A percentile compares a stretch with the other conserved stretches of the same genome.
These are phyloP conservation scores for Filobasidium wieringae DNA, from an alignment of 768 basidiomycete genomes.

Conservation along the genomic window DNA sequence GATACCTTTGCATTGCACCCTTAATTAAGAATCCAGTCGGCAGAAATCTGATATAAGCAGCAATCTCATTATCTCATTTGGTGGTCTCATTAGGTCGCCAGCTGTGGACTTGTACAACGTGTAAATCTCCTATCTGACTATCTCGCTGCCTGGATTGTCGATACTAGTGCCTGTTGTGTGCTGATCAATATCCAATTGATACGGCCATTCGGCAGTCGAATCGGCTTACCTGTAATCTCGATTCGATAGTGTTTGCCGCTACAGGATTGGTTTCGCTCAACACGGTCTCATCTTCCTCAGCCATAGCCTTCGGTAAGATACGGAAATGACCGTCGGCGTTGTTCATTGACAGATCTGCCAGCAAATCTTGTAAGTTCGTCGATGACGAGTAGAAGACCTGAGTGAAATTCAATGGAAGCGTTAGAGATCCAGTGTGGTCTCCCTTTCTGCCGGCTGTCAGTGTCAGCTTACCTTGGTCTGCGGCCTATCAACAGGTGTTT, in stretches of 20 bases:
- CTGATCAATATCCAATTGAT: neutral
- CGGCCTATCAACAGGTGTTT: neutral
- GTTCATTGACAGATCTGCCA: conserved; percentile 10
- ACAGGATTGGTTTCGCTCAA: neutral
- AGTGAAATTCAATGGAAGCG: too few relatives aligned
- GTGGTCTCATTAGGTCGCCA: too few relatives aligned
- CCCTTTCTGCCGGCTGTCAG: neutral
- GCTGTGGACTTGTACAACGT: too few relatives aligned
- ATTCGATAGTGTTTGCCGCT: neutral
- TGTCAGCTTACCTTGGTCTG: neutral
- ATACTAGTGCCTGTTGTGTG: neutral
- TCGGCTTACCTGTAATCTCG: conserved; percentile 2
- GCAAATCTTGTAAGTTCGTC: conserved; percentile 1
- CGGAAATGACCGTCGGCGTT: conserved; percentile 7
- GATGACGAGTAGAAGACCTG: conserved; percentile 12
- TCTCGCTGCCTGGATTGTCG: neutral
- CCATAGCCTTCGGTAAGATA: conserved; percentile 1
- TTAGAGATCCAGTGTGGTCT: neutral
- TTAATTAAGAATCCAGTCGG: too few relatives aligned
- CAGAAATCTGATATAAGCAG: too few relatives aligned
- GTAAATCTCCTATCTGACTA: neutral
- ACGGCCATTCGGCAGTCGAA: neutral
- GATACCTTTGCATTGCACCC: too few relatives aligned
- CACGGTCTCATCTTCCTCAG: neutral
- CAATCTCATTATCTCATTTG: too few relatives aligned